These are phyloP conservation scores for Candida jianshihensis DNA, from an alignment of 805 yeast species.

Conservation along the genomic window DNA sequence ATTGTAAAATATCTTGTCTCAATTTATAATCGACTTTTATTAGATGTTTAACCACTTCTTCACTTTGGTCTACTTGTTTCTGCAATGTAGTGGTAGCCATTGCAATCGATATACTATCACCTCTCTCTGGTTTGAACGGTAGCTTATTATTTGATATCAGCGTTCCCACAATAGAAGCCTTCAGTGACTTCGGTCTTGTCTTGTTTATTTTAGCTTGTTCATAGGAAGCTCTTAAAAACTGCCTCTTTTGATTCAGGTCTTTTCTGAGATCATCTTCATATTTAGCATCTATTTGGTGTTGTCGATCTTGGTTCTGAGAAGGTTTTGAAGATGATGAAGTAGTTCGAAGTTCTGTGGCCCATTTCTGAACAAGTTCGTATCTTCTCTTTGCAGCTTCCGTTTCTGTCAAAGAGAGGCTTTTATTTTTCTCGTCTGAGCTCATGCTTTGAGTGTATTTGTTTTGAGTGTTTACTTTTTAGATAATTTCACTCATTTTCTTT, in stretches of 20 bases:
- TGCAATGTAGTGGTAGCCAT: slow-evolving; percentile 12
- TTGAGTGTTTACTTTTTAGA: too few relatives aligned
- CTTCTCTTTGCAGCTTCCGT: too few relatives aligned
- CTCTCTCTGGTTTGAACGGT: slow-evolving; percentile 16
- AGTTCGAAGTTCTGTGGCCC: too few relatives aligned
- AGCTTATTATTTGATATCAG: slow-evolving; percentile 11
- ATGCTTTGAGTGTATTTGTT: too few relatives aligned
- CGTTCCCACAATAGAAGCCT: slow-evolving; percentile 4
- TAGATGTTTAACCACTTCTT: neutral
- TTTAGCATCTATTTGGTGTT: too few relatives aligned
- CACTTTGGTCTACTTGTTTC: slow-evolving; percentile 10
- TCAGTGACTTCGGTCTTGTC: slow-evolving; percentile 1
- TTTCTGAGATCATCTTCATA: too few relatives aligned
- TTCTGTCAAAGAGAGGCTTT: too few relatives aligned
- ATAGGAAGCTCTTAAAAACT: neutral
- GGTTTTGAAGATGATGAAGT: too few relatives aligned
- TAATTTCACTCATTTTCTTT: too few relatives aligned
- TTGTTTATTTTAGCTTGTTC: neutral
- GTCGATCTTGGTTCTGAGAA: too few relatives aligned
- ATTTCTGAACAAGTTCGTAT: too few relatives aligned
- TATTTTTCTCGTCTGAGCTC: too few relatives aligned
- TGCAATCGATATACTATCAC: slow-evolving; percentile 18
- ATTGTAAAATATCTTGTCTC: slow-evolving; percentile 2
- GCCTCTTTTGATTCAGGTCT: neutral
- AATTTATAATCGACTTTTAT: neutral